These are phyloP conservation scores for Penicillium dipodomyicola DNA, from an alignment of 495 filamentous ascomycete genomes.

Conservation along the genomic window DNA sequence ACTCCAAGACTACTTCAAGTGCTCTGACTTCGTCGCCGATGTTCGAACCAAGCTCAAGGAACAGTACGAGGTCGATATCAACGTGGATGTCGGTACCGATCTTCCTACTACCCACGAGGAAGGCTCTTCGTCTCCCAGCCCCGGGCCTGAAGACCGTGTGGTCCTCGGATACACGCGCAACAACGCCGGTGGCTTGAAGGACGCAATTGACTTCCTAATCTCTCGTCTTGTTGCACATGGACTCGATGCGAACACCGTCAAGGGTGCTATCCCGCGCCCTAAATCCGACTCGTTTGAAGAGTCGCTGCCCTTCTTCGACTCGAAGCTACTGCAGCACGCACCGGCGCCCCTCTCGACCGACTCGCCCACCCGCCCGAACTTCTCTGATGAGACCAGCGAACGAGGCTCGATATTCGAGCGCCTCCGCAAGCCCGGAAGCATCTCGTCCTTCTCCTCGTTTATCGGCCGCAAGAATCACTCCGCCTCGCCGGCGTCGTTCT, in stretches of 20 bases:
- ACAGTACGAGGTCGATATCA: constrained; percentile 87
- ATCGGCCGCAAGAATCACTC: constrained; percentile 93
- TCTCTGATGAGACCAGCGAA: constrained; percentile 73
- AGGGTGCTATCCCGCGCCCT: constrained; percentile 88
- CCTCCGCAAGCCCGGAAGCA: constrained; percentile 87
- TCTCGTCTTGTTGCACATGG: constrained; percentile 76
- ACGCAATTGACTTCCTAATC: constrained; percentile 93
- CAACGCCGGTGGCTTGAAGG: constrained; percentile 91
- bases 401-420: constrained; percentile 81
- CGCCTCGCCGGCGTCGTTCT: constrained; percentile 75
- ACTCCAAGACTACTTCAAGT: constrained; percentile 74
- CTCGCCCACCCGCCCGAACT: constrained; percentile 77
- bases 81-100: constrained; percentile 54
- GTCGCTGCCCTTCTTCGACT: constrained; percentile 91
- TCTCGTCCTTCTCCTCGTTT: constrained; percentile 88
- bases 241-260: constrained; percentile 81
- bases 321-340: constrained; percentile 89
- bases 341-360: constrained; percentile 76
- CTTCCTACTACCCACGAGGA: constrained; percentile 25
- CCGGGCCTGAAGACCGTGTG: constrained; percentile 51
- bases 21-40: constrained; percentile 70
- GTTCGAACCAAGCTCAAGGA: constrained; percentile 78
- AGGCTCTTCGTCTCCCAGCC: constrained; percentile 36
- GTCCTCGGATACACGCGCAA: constrained; percentile 86
- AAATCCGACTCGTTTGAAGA: constrained; percentile 99